Evolutionary conservation across 2,329 filamentous ascomycete genomes (phyloP).

Genomic region (Gnomoniopsis smithogilvyi): DNA sequence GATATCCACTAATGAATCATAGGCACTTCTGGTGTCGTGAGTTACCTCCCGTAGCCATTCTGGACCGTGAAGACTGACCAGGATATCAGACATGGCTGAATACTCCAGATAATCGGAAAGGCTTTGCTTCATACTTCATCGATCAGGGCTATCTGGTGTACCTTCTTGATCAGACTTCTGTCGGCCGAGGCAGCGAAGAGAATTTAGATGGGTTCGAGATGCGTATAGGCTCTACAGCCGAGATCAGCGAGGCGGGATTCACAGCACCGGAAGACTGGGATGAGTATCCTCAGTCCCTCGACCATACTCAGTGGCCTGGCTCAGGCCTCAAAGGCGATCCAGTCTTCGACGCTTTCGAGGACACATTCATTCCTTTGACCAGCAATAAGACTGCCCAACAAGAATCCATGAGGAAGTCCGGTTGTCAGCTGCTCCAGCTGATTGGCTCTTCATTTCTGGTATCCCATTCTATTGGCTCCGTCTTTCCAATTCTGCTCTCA

Average conservation of each 20-base stretch:
- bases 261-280: constrained; percentile 23
- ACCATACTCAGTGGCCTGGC: constrained; percentile 32
- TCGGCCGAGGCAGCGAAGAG: constrained; percentile 29
- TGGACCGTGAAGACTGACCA: not conserved
- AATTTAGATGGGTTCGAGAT: constrained; percentile 25
- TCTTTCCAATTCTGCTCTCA: constrained; percentile 24
- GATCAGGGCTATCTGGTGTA: constrained; percentile 36
- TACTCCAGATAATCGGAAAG: constrained; percentile 37
- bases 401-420: constrained; percentile 21
- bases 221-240: constrained; percentile 22
- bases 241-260: constrained; percentile 25
- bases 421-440: constrained; percentile 22
- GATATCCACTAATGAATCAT: not conserved
- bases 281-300: constrained; percentile 27
- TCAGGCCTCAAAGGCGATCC: constrained; percentile 35
- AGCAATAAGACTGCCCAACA: constrained; percentile 21
- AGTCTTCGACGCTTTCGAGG: constrained; percentile 46
- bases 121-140: constrained; percentile 40
- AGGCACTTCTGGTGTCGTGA: constrained; percentile 5
- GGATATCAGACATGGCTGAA: constrained; percentile 29
- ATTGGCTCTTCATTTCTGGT: constrained; percentile 27
- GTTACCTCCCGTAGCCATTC: not conserved
- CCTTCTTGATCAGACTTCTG: constrained; percentile 34
- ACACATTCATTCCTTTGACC: constrained; percentile 35
- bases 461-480: constrained; percentile 22